phyloP scores from a whole-genome alignment of 2,329 filamentous ascomycete genomes.

The Xylaria digitata region DNA sequence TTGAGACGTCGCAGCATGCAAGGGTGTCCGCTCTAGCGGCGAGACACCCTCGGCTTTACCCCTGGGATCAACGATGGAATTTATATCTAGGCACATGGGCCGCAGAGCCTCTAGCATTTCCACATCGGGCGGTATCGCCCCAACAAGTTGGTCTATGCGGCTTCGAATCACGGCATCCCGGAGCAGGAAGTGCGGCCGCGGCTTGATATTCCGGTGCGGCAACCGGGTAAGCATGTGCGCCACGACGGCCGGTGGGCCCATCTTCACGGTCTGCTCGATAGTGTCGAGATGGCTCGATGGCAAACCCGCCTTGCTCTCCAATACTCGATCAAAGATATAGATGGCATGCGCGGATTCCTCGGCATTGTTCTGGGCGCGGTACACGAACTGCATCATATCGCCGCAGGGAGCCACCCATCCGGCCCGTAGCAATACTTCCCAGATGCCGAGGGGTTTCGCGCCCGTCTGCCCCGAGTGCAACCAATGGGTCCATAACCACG shows the following conservation, averaged over 20 bases:
- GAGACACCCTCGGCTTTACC: conserved; percentile 18
- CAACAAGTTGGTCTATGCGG: background rate
- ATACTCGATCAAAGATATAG: conserved; percentile 16
- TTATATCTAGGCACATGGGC: conserved; percentile 21
- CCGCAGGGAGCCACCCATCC: conserved; percentile 19
- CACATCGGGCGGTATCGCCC: background rate
- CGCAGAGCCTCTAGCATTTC: conserved; percentile 15
- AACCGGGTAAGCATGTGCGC: conserved; percentile 18
- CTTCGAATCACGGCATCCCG: conserved; percentile 3
- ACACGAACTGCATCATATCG: conserved; percentile 26
- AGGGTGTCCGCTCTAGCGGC: conserved; percentile 16
- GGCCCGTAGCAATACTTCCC: conserved; percentile 3
- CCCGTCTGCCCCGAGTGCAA: conserved; percentile 1
- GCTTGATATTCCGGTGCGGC: conserved; percentile 12
- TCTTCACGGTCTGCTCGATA: conserved; percentile 17
- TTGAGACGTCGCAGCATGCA: conserved; percentile 19
- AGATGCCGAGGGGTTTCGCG: conserved; percentile 9
- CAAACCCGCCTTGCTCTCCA: conserved; percentile 11
- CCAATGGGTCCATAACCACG: conserved; percentile 19
- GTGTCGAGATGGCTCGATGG: background rate
- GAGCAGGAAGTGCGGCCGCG: conserved; percentile 27
- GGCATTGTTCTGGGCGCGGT: conserved; percentile 13
- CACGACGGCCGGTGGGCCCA: conserved; percentile 20
- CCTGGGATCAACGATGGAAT: conserved; percentile 21
- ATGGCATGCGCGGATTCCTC: conserved; percentile 15